Base-by-base conservation (phyloP, 768 basidiomycete species). In the Tulasnella sp. region DNA sequence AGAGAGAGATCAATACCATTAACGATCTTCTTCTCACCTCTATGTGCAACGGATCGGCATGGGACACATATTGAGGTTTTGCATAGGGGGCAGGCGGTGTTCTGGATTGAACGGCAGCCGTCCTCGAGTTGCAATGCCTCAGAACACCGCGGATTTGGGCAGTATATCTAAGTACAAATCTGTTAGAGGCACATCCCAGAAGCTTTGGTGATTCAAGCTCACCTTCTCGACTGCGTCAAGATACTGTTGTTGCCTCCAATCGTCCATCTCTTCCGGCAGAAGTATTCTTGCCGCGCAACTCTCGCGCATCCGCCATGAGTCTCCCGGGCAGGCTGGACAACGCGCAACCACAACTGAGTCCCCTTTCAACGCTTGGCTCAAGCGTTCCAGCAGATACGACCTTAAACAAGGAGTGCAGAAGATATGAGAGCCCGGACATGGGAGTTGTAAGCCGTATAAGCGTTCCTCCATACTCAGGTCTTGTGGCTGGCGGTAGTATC, bases 91-190 rank as follows among this genome's bases (percentile, higher is more conserved):
- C 71, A 72, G 3, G 25, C 22, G 42, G 17, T 15, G 39, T 39
- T 34, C n/a, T 45, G 40, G 22, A 25, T 72, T 17, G 31, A 3
- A 6, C 38, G 49, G 22, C 49, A 39, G 71, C 17, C 37, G 14
- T 71, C 69, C 12, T 39, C 69, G 29, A 72, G 71, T 31, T 40
- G 40, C 29, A 72, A 31, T 19, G 49, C 39, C 49, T 72, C 71
- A 5, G 71, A 72, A 34, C 71, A 72, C 40, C 71, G 71, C 2
- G 71, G 71, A n/a, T 72, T 72, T 9, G 71, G 71, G 31, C 71
- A 72, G 71, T 72, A 72, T 52, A 72, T 72, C 71, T 72, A 34
- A 34, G 1, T 1, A 12, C 3, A 25, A 12, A 19, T 19, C 25
- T 34, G 25, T 64, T 64, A 64, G 1, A 14, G 5, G 7, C 5